Evolutionary conservation across 805 yeast species (phyloP), one percentile per base, ranked within the genome.

Genomic region (Ogataea ganodermae): DNA sequence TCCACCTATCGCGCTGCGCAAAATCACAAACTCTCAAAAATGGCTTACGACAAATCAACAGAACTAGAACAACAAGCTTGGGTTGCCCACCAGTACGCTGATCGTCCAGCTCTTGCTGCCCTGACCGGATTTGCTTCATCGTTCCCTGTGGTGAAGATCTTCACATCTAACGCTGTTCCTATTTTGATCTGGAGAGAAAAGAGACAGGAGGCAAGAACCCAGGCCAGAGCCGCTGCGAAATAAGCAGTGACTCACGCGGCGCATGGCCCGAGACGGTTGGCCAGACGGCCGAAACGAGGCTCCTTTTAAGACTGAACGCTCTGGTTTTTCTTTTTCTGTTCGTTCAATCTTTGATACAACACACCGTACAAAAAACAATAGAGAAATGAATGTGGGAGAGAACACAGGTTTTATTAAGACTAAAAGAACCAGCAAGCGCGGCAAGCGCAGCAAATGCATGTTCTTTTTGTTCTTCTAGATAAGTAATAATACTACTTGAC

Each of bases 131-230:
- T 81, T 52, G 59, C 78, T 35, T 80, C 83, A 13, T 79, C 85
- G 12, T 76, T 78, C 58, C 85, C 86, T 16, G 73, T 77, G 24
- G 73, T 74, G 47, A 79, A 80, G 60, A 68, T 80, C 38, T 79
- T 81, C 62, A 75, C 80, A 3, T 78, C 85, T 10, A 81, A 81
- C 62, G 81, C 82, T 26, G 75, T 81, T 35, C 86, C 86, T 9
- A 62, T 81, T 39, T 56, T 81, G 57, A 76, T 78, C 62, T 74
- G 72, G 62, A 68, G 76, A 50, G 72, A 71, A 43, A 63, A 67
- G 43, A 65, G 73, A 48, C 68, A 68, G 49, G 63, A 56, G 28
- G 53, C 49, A 22, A 57, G 61, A 48, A 46, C 54, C 16, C 42
- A 43, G 21, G 49, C 51, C 24, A 60, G 57, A 48, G 43, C 45